Conservation (phyloP, 2,329 filamentous ascomycete species). For the Pseudocercospora fijiensis region DNA sequence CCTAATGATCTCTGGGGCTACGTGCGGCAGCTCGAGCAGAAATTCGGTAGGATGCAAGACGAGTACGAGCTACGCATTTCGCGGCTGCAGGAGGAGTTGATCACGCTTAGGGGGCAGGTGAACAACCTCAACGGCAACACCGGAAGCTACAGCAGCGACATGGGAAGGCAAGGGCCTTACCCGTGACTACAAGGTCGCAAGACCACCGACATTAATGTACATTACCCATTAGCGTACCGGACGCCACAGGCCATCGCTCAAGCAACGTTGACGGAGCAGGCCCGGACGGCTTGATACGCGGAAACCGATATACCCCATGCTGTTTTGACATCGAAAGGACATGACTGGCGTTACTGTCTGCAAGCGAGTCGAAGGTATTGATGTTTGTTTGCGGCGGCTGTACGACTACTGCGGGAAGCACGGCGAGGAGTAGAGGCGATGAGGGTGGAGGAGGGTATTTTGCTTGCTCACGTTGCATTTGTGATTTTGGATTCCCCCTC, state of each 20-base stretch:
- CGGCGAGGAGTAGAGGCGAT: conserved; percentile 9
- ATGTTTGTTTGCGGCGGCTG: conserved; percentile 7
- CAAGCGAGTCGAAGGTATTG: not conserved
- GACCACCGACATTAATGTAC: conserved; percentile 11
- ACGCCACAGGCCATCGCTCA: conserved; percentile 19
- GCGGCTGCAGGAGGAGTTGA: conserved; percentile 48
- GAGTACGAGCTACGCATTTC: conserved; percentile 49
- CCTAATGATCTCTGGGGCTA: conserved; percentile 65
- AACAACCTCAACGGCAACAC: conserved; percentile 29
- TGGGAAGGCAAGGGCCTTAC: conserved; percentile 26
- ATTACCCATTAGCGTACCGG: conserved; percentile 18
- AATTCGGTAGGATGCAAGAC: conserved; percentile 48
- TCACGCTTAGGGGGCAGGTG: conserved; percentile 34
- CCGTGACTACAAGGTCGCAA: conserved; percentile 20
- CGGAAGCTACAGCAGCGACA: conserved; percentile 36
- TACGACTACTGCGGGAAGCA: conserved; percentile 18
- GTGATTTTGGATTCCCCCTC: conserved; percentile 11
- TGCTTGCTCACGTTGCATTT: conserved; percentile 3
- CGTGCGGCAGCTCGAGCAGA: conserved; percentile 65
- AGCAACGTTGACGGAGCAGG: conserved; percentile 28
- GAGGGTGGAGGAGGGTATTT: conserved; percentile 5
- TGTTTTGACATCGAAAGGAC: conserved; percentile 12
- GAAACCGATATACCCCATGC: conserved; percentile 12
- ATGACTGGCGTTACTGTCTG: conserved; percentile 12
- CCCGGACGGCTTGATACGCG: conserved; percentile 14